Evolutionary conservation across 2,329 filamentous ascomycete species (phyloP).

Genomic region (Dactylonectria macrodidyma): DNA sequence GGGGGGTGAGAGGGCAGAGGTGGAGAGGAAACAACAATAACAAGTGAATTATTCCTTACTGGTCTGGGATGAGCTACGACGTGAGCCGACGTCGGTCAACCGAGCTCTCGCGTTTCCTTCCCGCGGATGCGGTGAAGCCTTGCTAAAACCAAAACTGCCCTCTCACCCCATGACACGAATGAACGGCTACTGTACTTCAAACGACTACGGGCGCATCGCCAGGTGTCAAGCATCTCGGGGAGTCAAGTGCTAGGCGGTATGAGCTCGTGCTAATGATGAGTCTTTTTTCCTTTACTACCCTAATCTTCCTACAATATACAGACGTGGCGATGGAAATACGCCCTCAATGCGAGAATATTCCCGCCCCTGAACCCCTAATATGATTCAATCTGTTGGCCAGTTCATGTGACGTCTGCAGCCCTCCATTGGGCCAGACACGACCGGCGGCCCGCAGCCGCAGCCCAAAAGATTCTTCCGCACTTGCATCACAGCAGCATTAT

Average conservation of each 20-base stretch:
- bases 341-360: slow-evolving; percentile 23
- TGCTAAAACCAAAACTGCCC: slow-evolving; percentile 3
- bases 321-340: slow-evolving; percentile 23
- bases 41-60: slow-evolving; percentile 6
- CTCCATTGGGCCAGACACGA: slow-evolving; percentile 27
- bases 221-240: slow-evolving; percentile 18
- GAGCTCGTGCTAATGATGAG: slow-evolving; percentile 18
- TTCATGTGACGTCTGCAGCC: slow-evolving; percentile 37
- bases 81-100: slow-evolving; percentile 17
- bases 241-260: slow-evolving; percentile 11
- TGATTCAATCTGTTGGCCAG: slow-evolving; percentile 45
- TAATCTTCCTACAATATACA: slow-evolving; percentile 36
- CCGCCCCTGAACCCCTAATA: slow-evolving; percentile 28
- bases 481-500: slow-evolving; percentile 13
- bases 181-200: slow-evolving; percentile 23
- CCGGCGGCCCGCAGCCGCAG: slow-evolving; percentile 25
- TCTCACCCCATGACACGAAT: slow-evolving; percentile 24
- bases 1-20: not conserved
- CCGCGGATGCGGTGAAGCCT: slow-evolving; percentile 24
- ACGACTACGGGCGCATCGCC: slow-evolving; percentile 26
- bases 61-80: slow-evolving; percentile 15
- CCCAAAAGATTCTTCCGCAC: slow-evolving; percentile 20
- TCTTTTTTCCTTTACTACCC: slow-evolving; percentile 19
- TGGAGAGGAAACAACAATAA: slow-evolving; percentile 15
- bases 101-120: slow-evolving; percentile 1